Conservation (phyloP, 73 alveolate species). For the Uronychia setigera region DNA sequence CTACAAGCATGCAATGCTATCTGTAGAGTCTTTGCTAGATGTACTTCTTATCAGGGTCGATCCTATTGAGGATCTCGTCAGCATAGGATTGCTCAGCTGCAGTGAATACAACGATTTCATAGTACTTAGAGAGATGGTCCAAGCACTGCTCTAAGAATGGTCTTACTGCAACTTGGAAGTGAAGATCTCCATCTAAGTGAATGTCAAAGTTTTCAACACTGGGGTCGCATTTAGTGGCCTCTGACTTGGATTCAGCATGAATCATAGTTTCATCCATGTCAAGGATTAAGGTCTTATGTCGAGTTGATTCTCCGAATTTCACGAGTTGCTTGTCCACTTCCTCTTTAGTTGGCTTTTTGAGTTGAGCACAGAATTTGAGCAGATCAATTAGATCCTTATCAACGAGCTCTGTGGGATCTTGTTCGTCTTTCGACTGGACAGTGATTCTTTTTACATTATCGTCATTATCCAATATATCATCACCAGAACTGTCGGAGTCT, state of each 20-base stretch:
- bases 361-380: slow-evolving; percentile 27
- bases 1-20: slow-evolving; percentile 59
- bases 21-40: slow-evolving; percentile 75
- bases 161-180: slow-evolving; percentile 59
- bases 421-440: background rate
- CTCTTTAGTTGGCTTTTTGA: slow-evolving; percentile 44
- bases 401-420: slow-evolving; percentile 40
- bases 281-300: slow-evolving; percentile 39
- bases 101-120: slow-evolving; percentile 89
- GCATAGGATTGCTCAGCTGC: slow-evolving; percentile 92
- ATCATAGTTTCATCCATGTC: slow-evolving; percentile 71
- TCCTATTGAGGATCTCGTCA: slow-evolving; percentile 69
- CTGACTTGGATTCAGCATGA: slow-evolving; percentile 31
- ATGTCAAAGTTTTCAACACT: background rate
- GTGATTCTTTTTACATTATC: background rate
- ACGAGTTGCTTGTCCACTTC: slow-evolving; percentile 26
- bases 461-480: background rate
- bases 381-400: slow-evolving; percentile 48
- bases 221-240: background rate
- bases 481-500: slow-evolving; percentile 2
- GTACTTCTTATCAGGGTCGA: slow-evolving; percentile 54
- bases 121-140: slow-evolving; percentile 68
- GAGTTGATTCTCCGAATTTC: slow-evolving; percentile 30
- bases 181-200: slow-evolving; percentile 51
- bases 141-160: slow-evolving; percentile 81